phyloP scores from a whole-genome alignment of 1,139 yeast genomes.

The Pichia sp. region DNA sequence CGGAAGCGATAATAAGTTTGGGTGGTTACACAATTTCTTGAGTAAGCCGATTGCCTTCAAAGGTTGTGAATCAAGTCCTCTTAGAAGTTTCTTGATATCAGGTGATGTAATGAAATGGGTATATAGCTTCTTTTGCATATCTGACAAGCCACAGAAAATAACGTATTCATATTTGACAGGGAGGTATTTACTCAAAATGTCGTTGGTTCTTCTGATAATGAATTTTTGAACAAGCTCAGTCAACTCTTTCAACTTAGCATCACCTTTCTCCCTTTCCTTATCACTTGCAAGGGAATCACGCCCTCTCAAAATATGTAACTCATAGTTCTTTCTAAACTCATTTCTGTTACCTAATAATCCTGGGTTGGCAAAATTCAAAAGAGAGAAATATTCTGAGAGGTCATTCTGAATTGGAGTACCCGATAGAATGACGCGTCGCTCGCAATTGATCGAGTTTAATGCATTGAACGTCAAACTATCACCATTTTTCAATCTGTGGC shows the following conservation, averaged over 20 bases:
- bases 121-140: conserved; percentile 68
- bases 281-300: conserved; percentile 91
- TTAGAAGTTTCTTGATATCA: conserved; percentile 62
- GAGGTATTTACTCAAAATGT: conserved; percentile 82
- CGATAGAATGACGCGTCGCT: conserved; percentile 83
- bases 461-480: conserved; percentile 92
- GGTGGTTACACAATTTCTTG: conserved; percentile 90
- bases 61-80: conserved; percentile 73
- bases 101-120: conserved; percentile 75
- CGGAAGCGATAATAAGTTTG: conserved; percentile 72
- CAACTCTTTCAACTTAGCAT: conserved; percentile 59
- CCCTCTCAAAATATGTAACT: conserved; percentile 70
- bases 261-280: conserved; percentile 66
- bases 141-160: conserved; percentile 76
- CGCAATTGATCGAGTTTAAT: conserved; percentile 71
- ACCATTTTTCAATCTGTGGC: conserved; percentile 91
- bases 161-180: conserved; percentile 97
- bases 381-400: conserved; percentile 87
- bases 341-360: conserved; percentile 79
- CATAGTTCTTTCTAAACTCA: conserved; percentile 83
- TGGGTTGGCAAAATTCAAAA: conserved; percentile 90
- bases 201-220: conserved; percentile 93
- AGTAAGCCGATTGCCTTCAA: conserved; percentile 83
- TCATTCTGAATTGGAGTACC: conserved; percentile 99
- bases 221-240: conserved; percentile 77